A percentile compares a stretch with the other conserved stretches of the same genome.
Conservation (phyloP, 2,329 filamentous ascomycete species). For the Cladorrhinum sp. region DNA sequence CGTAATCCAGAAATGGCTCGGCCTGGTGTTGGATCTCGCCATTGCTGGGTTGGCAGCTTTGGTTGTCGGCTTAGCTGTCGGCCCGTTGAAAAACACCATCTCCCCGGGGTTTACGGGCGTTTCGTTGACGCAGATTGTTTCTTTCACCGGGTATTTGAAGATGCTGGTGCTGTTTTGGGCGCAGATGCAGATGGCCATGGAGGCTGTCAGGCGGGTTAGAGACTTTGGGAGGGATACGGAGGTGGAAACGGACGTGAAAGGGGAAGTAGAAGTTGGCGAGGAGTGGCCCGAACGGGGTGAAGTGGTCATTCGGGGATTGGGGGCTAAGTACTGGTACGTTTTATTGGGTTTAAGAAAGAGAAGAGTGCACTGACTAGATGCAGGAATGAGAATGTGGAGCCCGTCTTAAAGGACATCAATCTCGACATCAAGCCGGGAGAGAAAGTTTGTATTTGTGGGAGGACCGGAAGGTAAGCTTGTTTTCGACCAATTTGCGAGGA, state of each 20-base stretch:
- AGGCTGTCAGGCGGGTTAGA: conserved; percentile 17
- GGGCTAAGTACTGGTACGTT: conserved; percentile 7
- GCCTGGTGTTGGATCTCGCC: conserved; percentile 19
- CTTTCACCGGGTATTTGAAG: not conserved
- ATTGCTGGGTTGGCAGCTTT: conserved; percentile 13
- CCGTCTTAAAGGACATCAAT: not conserved
- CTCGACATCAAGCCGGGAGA: not conserved
- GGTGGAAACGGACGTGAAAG: not conserved
- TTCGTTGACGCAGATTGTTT: not conserved
- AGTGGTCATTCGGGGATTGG: not conserved
- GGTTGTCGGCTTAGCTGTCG: not conserved
- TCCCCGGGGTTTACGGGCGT: not conserved
- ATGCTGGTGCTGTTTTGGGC: conserved; percentile 15
- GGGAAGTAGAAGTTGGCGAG: not conserved
- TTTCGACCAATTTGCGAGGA: not conserved
- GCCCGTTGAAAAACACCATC: not conserved
- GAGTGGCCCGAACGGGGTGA: conserved; percentile 3
- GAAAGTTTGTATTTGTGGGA: not conserved
- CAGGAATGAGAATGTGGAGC: not conserved
- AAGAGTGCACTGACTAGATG: not conserved
- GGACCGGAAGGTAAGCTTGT: not conserved
- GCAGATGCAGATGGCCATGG: conserved; percentile 18
- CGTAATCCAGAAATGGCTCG: conserved; percentile 24
- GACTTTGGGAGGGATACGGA: conserved; percentile 15
- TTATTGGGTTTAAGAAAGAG: not conserved